phyloP scores from a whole-genome alignment of 2,329 filamentous ascomycete species.

The Talaromyces sp. region DNA sequence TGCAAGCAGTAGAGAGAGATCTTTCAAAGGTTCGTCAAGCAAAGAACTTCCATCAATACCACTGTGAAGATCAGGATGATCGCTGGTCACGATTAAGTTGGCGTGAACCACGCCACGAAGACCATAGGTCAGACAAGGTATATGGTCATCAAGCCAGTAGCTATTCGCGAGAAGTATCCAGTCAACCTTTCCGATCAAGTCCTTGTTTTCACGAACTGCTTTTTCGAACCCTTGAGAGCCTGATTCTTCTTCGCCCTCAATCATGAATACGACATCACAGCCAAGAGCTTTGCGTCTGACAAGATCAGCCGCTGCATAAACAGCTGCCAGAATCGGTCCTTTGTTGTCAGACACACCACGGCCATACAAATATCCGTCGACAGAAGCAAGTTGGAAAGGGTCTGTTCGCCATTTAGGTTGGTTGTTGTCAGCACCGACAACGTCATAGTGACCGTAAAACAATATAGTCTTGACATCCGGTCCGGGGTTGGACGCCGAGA shows the following conservation, averaged over 20 bases:
- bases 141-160: constrained; percentile 96
- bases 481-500: constrained; percentile 67
- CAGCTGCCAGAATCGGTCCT: constrained; percentile 86
- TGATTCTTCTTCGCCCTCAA: constrained; percentile 95
- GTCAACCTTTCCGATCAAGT: constrained; percentile 82
- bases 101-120: constrained; percentile 91
- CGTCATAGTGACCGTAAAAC: constrained; percentile 98
- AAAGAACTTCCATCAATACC: constrained; percentile 93
- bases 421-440: constrained; percentile 83
- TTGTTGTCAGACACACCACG: constrained; percentile 98
- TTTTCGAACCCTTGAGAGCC: constrained; percentile 88
- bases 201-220: constrained; percentile 74
- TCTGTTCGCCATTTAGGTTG: constrained; percentile 80
- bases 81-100: constrained; percentile 81
- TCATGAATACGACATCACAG: constrained; percentile 87
- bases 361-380: constrained; percentile 90
- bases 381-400: constrained; percentile 83
- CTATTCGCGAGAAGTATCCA: constrained; percentile 96
- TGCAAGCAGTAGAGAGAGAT: constrained; percentile 77
- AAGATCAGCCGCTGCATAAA: constrained; percentile 89
- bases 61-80: constrained; percentile 84
- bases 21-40: constrained; percentile 86
- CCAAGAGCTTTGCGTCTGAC: constrained; percentile 77
- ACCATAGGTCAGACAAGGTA: constrained; percentile 92
- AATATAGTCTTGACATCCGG: constrained; percentile 76